Conservation (phyloP, 306 rosid species). For the Trifolium dubium region DNA sequence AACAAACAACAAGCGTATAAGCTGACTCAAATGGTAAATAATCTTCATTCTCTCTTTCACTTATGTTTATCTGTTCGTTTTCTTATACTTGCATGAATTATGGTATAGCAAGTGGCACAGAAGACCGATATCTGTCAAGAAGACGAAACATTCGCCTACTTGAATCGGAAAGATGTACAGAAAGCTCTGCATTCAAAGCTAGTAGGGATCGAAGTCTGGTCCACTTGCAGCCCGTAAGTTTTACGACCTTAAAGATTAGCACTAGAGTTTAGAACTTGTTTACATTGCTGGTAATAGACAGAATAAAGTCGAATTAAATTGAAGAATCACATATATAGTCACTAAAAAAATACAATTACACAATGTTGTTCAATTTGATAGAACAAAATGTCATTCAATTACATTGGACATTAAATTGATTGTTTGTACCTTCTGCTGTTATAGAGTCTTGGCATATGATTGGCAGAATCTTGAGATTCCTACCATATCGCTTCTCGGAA, state of each 20-base stretch:
- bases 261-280: too few species aligned
- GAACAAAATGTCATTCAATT: too few species aligned
- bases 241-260: neutral
- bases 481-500: slow-evolving; percentile 43
- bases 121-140: slow-evolving; percentile 66
- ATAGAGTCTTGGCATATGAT: slow-evolving; percentile 42
- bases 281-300: too few species aligned
- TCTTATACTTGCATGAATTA: neutral
- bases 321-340: too few species aligned
- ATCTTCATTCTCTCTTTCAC: neutral
- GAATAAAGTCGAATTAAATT: too few species aligned
- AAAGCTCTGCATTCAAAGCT: slow-evolving; percentile 71
- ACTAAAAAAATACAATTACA: neutral
- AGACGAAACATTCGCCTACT: slow-evolving; percentile 16
- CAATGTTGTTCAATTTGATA: neutral
- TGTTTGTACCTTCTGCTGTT: neutral
- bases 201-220: slow-evolving; percentile 54
- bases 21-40: slow-evolving; percentile 50
- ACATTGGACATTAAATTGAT: neutral
- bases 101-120: slow-evolving; percentile 44
- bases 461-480: slow-evolving; percentile 44
- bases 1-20: slow-evolving; percentile 47
- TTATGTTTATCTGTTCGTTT: neutral
- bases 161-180: slow-evolving; percentile 24
- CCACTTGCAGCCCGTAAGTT: slow-evolving; percentile 62